Evolutionary conservation across 371 early-diverging fungal species (phyloP), one percentile per base, ranked within the genome.

Genomic region (Mucor plumbeus): DNA sequence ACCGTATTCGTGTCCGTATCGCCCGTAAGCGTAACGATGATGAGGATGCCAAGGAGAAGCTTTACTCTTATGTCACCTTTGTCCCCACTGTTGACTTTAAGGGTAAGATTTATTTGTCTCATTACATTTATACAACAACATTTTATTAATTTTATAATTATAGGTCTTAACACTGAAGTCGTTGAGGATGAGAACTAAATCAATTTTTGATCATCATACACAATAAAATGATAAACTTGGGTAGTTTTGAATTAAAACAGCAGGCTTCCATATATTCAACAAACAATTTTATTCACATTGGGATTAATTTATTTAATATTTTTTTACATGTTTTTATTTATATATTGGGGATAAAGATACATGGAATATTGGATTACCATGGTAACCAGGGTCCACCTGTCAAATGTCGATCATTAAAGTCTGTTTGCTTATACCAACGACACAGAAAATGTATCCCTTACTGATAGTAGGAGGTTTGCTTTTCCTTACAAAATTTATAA

Each of bases 21-120:
- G 76, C 95, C 74, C 91, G 97, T 81, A 91, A 91, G 84, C 91
- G 96, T 80, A 95, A 95, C 86, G 98, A 97, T 70, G 94, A 90
- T 77, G 96, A 95, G 82, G 89, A 93, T 64, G 93, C 95, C 78
- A 91, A 89, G 79, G 94, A 96, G 86, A 96, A 96, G 91, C 88
- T 97, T 60, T 97, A 92, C 91, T 94, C 96, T 72, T 84, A 87
- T 67, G 96, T 95, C 63, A 84, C 92, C 74, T 87, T 81, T 70
- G 98, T 97, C 61, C 91, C 93, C 55, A 89, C 91, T 73, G 81
- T 91, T 69, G 78, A 85, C 76, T 96, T 95, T 88, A 94, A 93
- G 88, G 92, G 93, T 86, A 75, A 67, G 38, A 26, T 26, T 26
- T 19, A 26, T 13, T 14, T 31, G 1, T 47, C 26, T 8, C 4